A percentile compares a stretch with the other conserved stretches of the same genome.
phyloP scores from a whole-genome alignment of 768 basidiomycete species.

The Phaffia australis region DNA sequence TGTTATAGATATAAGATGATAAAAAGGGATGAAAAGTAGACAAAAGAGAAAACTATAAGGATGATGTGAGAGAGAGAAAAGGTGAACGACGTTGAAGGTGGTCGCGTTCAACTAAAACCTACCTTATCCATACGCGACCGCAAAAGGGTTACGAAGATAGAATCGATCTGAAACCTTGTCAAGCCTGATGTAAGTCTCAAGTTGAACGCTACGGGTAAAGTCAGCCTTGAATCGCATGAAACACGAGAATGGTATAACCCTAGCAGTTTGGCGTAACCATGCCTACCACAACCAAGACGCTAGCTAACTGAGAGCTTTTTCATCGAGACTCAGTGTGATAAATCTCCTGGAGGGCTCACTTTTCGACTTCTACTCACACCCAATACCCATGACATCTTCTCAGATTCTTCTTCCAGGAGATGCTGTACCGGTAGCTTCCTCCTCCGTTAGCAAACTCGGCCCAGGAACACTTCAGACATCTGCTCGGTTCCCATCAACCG shows the following conservation, averaged over 20 bases:
- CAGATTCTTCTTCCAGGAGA: constrained; percentile 24
- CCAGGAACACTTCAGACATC: constrained; percentile 24
- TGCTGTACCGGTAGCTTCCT: constrained; percentile 6
- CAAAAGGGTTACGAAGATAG: too few relatives aligned
- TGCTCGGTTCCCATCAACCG: background rate
- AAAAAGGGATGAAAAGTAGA: background rate
- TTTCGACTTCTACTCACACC: background rate
- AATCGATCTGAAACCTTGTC: background rate
- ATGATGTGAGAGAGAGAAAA: background rate
- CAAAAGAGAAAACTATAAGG: background rate
- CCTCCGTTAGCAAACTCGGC: constrained; percentile 19
- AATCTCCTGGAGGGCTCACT: too few relatives aligned
- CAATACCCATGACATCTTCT: constrained; percentile 5
- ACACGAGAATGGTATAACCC: background rate
- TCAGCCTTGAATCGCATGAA: too few relatives aligned
- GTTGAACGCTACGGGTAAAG: background rate
- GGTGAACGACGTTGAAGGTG: background rate
- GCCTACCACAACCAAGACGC: too few relatives aligned
- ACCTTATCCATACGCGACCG: too few relatives aligned
- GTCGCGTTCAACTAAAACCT: background rate
- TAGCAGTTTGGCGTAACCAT: background rate
- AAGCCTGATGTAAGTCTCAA: background rate
- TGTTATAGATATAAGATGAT: background rate
- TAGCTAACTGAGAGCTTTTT: too few relatives aligned
- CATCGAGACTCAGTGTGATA: too few relatives aligned